Percentiles rank a stretch among this genome's conserved stretches.
These are phyloP conservation scores for Earliella scabrosa DNA, from an alignment of 1,284 basidiomycete genomes.

Conservation along the genomic window DNA sequence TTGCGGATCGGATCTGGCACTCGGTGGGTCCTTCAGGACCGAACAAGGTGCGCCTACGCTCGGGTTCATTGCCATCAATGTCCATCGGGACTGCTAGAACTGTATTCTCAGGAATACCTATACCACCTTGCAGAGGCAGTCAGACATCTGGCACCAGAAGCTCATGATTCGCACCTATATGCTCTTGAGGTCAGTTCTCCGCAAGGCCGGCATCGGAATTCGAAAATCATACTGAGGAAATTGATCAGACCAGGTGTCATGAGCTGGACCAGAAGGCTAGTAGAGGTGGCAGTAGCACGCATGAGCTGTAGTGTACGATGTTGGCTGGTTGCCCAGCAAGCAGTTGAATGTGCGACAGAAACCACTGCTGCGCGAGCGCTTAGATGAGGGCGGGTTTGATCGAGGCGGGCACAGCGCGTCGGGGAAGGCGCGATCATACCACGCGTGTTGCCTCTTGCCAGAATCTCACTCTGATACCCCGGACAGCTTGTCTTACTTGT, in stretches of 20 bases:
- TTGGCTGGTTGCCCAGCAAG: too few relatives aligned
- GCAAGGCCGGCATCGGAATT: too few relatives aligned
- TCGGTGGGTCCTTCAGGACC: constrained; percentile 83
- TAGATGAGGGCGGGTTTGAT: too few relatives aligned
- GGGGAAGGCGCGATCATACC: not conserved
- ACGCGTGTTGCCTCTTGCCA: too few relatives aligned
- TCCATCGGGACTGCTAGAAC: too few relatives aligned
- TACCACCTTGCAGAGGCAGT: constrained; percentile 75
- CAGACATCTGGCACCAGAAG: constrained; percentile 70
- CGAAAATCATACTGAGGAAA: too few relatives aligned
- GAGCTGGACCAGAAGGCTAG: constrained; percentile 30
- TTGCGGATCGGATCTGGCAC: constrained; percentile 72
- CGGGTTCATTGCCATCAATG: too few relatives aligned
- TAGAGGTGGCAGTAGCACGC: not conserved
- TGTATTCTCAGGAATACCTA: constrained; percentile 71
- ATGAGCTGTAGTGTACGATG: not conserved
- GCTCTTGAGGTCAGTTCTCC: constrained; percentile 66
- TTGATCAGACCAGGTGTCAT: constrained; percentile 33
- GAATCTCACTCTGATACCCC: too few relatives aligned
- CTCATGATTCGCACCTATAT: constrained; percentile 77
- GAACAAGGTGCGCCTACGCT: constrained; percentile 65
- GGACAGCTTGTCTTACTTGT: too few relatives aligned
- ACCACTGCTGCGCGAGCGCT: too few relatives aligned
- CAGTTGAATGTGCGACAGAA: too few relatives aligned
- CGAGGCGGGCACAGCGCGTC: too few relatives aligned